Base-by-base conservation (phyloP, 2,329 filamentous ascomycete species). In the Graphilbum sp. region DNA sequence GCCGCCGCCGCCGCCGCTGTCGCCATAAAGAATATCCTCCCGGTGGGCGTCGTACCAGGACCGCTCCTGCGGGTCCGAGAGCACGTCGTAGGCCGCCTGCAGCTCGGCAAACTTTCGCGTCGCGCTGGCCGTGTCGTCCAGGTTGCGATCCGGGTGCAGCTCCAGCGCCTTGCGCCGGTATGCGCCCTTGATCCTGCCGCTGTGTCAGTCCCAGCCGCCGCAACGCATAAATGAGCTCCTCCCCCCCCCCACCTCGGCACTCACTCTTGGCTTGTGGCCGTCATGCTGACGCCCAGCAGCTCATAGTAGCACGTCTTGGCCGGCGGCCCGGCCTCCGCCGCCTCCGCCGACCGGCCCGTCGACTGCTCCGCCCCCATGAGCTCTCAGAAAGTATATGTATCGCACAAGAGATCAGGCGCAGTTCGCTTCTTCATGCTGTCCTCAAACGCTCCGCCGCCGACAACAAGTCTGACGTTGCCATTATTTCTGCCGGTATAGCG, bases 21-120 rank as follows among this genome's bases (percentile, higher is more conserved):
- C 72, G 30, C 78, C 79, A 23, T 72, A 70, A 44, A 96, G 62
- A 44, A 96, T 92, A 36, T 81, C 76, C 48, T 86, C 78, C 43
- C 85, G 79, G 54, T 98, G 90, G 3, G 86, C 86, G 59, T 98
- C 88, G 61, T 98, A 98, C 90, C 90, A 98, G 24, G 87, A 80
- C 48, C 90, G 75, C 56, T 98, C 90, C 54, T 98, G 88, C 11
- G 86, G 77, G 55, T 98, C 90, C 2, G 87, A 93, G 1, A 98
- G 71, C n/a, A 98, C 75, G 56, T 96, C 85, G 55, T 98, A 93
- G 34, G 90, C 90, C 27, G 86, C 72, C 56, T 95, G 88, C 21
- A 96, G 69, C 53, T 95, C 86, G 36, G 90, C 86, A 54, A 98
- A 98, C 37, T 78, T 75, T 47, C 67, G 72, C 2, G 90, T 98